Base-by-base conservation (phyloP, 495 filamentous ascomycete species). In the Penicillium pancosmium region DNA sequence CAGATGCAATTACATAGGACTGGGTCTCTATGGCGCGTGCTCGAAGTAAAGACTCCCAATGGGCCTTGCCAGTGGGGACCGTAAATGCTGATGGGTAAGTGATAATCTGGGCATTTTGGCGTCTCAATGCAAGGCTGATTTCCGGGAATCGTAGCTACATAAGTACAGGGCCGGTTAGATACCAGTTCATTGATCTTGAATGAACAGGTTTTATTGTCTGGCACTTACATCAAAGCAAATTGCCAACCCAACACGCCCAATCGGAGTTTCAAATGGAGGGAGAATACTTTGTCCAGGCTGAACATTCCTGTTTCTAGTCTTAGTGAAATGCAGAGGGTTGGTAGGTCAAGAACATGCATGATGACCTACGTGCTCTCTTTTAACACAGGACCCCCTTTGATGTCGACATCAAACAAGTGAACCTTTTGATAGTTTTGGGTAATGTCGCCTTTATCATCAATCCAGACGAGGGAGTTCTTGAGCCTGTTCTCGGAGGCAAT, bases 81-180 rank as follows among this genome's bases (percentile, higher is more conserved):
- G 92, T 97, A 68, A 97, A 98, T 15, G 94, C 93, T 1, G 88
- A 92, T 3, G 93, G 94, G 71, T 90, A 97, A 0, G 91, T 88
- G 51, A 98, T 80, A 52, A 96, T 78, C 48, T 96, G 84, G 13
- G 90, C 91, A 27, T 81, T 80, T 56, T 86, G 82, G 47, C 84
- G 81, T 13, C 81, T 82, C 16, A 97, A 78, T 5, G 85, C 76
- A 13, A 94, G 73, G 4, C 84, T 80, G 11, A 88, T 83, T 60
- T 96, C 91, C 0, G 93, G 88, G 62, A 97, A 98, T 0, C 93
- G 88, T 40, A 91, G 66, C 80, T 82, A 59, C 13, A 56, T 23
- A 25, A 1, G 15, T 23, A 16, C 41, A 16, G 18, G 8, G 5
- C 5, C 41, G n/a, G 36, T 38, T 38, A 38, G 27, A 31, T 31